Percentiles rank a stretch among this genome's conserved stretches.
phyloP scores from a whole-genome alignment of 129 eudicot genomes.

The Flaveria bidentis region DNA sequence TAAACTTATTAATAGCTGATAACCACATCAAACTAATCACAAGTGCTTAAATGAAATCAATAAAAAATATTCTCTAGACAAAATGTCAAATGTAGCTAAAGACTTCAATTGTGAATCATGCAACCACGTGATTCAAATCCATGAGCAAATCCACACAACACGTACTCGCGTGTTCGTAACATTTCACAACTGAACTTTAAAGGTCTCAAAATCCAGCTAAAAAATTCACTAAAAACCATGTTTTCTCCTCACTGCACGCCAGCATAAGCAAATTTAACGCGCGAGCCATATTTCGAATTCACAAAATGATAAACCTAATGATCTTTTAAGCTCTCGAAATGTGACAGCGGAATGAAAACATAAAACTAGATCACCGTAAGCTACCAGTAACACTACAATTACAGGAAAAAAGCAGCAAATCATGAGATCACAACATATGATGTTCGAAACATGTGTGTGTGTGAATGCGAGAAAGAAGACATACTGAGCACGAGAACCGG shows the following conservation, averaged over 20 bases:
- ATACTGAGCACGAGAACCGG: conserved; percentile 82
- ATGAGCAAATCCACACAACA: not conserved
- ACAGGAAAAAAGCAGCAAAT: not conserved
- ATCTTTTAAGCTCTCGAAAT: not conserved
- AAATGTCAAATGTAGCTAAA: not conserved
- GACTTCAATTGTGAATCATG: not conserved
- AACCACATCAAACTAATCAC: not conserved
- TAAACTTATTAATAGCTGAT: not conserved
- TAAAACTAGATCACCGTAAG: conserved; percentile 26
- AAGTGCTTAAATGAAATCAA: not conserved
- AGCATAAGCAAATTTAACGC: not conserved
- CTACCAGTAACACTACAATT: not conserved
- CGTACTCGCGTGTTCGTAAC: not conserved
- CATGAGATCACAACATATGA: conserved; percentile 26
- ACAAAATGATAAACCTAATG: not conserved
- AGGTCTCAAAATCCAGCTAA: not conserved
- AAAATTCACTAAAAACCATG: not conserved
- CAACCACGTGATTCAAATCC: not conserved
- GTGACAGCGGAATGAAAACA: not conserved
- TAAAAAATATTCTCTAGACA: not conserved
- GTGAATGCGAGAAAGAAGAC: conserved; percentile 18
- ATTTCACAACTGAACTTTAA: not conserved
- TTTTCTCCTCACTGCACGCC: not conserved
- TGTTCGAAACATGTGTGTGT: not conserved
- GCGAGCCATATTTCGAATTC: not conserved